A percentile compares a stretch with the other conserved stretches of the same genome.
phyloP scores from a whole-genome alignment of 352 stramenopile species.

The Phytophthora chlamydospora region DNA sequence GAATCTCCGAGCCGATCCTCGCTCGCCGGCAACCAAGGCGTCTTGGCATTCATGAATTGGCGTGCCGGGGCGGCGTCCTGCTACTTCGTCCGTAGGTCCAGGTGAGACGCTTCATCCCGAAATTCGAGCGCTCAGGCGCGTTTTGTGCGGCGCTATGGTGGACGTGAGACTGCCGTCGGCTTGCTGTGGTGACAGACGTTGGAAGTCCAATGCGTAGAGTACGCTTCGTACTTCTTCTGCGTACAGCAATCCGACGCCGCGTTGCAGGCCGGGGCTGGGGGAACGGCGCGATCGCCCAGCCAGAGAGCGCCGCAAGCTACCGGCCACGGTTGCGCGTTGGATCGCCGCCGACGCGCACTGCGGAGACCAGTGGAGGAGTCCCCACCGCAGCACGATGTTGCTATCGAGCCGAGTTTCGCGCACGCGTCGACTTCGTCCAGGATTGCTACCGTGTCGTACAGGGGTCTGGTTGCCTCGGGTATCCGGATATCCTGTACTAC shows the following conservation, averaged over 20 bases:
- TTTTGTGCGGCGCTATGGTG: slow-evolving; percentile 2
- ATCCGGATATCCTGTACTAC: too few species aligned
- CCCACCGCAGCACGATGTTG: too few species aligned
- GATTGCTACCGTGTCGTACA: too few species aligned
- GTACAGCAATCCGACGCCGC: slow-evolving; percentile 16
- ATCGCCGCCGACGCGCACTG: slow-evolving; percentile 1
- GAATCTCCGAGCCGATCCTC: slow-evolving; percentile 1
- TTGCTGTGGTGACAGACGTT: background rate
- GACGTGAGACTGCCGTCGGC: background rate
- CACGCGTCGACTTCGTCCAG: background rate
- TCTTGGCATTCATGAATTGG: slow-evolving; percentile 27
- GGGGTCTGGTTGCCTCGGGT: too few species aligned
- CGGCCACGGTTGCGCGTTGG: slow-evolving; percentile 7
- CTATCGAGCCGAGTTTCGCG: background rate
- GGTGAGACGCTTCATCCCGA: too few species aligned
- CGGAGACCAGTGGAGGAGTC: too few species aligned
- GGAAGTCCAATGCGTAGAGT: slow-evolving; percentile 3
- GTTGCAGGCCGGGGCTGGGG: slow-evolving; percentile 19
- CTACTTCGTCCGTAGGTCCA: background rate
- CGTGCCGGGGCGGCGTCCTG: background rate
- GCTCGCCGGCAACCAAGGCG: background rate
- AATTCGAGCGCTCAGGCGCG: background rate
- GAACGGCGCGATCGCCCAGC: slow-evolving; percentile 15
- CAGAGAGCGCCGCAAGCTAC: slow-evolving; percentile 14
- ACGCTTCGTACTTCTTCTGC: background rate